A percentile compares a stretch with the other conserved stretches of the same genome.
Conservation (phyloP, 495 filamentous ascomycete species). For the Lasiosphaeris hirsuta region DNA sequence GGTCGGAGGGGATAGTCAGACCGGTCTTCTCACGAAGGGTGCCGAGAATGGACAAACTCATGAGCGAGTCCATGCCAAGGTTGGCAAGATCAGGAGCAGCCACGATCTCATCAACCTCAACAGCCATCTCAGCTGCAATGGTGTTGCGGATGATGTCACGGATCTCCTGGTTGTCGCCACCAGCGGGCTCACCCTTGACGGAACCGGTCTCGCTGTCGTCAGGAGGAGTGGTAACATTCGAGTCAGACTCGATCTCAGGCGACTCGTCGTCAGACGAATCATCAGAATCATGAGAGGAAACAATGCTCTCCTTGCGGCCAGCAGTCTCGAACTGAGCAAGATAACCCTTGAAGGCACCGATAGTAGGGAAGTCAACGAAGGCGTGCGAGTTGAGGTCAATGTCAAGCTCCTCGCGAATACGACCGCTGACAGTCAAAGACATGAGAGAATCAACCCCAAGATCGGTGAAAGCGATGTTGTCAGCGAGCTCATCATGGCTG, state of each 20-base stretch:
- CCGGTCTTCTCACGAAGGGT: conserved; percentile 57
- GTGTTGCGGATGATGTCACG: conserved; percentile 53
- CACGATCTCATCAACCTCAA: conserved; percentile 60
- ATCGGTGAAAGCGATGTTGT: conserved; percentile 52
- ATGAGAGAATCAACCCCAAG: conserved; percentile 62
- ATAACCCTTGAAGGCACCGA: conserved; percentile 60
- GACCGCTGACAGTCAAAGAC: conserved; percentile 50
- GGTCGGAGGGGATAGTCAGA: conserved; percentile 44
- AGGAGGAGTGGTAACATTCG: conserved; percentile 45
- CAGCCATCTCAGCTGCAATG: conserved; percentile 66
- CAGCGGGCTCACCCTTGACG: conserved; percentile 33
- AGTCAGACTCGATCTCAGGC: conserved; percentile 43
- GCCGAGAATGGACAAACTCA: conserved; percentile 55
- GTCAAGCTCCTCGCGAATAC: conserved; percentile 55
- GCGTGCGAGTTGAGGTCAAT: conserved; percentile 53
- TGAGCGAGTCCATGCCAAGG: conserved; percentile 61
- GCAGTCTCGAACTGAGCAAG: conserved; percentile 46
- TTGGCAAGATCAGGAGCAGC: conserved; percentile 49
- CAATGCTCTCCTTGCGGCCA: conserved; percentile 29
- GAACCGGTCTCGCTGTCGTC: conserved; percentile 45
- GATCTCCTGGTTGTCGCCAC: conserved; percentile 39
- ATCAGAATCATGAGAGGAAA: conserved; percentile 28
- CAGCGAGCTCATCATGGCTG: conserved; percentile 55
- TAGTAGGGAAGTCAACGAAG: conserved; percentile 52
- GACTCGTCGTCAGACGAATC: conserved; percentile 40